A percentile compares a stretch with the other conserved stretches of the same genome.
Evolutionary conservation across 768 basidiomycete genomes (phyloP).

Genomic region (Lentinula edodes): DNA sequence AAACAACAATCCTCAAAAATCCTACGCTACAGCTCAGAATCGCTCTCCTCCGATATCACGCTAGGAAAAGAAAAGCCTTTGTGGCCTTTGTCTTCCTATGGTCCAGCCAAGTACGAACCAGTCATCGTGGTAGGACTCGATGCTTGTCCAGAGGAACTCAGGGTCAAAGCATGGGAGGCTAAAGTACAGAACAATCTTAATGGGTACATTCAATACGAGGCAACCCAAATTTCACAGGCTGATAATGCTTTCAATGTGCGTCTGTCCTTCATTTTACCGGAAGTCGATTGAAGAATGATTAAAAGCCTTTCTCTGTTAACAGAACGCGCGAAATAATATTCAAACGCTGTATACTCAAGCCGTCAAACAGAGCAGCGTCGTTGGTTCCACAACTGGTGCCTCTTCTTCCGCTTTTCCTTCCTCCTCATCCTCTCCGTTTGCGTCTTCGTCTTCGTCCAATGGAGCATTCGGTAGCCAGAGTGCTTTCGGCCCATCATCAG

Average conservation of each 20-base stretch:
- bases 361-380: slow-evolving; percentile 29
- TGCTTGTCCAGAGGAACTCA: slow-evolving; percentile 73
- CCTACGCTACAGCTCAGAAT: slow-evolving; percentile 42
- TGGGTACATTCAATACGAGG: slow-evolving; percentile 53
- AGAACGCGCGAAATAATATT: slow-evolving; percentile 47
- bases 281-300: neutral
- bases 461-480: slow-evolving; percentile 24
- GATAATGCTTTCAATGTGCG: slow-evolving; percentile 39
- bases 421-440: slow-evolving; percentile 17
- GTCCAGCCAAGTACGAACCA: slow-evolving; percentile 68
- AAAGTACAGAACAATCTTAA: slow-evolving; percentile 12
- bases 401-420: slow-evolving; percentile 13
- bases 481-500: slow-evolving; percentile 26
- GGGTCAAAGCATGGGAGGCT: slow-evolving; percentile 57
- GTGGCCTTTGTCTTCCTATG: slow-evolving; percentile 81
- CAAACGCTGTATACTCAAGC: slow-evolving; percentile 50
- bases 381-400: slow-evolving; percentile 4
- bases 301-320: neutral
- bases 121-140: slow-evolving; percentile 63
- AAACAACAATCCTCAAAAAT: slow-evolving; percentile 1
- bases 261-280: neutral
- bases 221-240: slow-evolving; percentile 46
- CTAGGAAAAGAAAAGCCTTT: slow-evolving; percentile 57
- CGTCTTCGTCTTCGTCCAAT: slow-evolving; percentile 11
- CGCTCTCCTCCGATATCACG: slow-evolving; percentile 60